phyloP scores from a whole-genome alignment of 2,329 filamentous ascomycete species.

The Gyromitra esculenta region DNA sequence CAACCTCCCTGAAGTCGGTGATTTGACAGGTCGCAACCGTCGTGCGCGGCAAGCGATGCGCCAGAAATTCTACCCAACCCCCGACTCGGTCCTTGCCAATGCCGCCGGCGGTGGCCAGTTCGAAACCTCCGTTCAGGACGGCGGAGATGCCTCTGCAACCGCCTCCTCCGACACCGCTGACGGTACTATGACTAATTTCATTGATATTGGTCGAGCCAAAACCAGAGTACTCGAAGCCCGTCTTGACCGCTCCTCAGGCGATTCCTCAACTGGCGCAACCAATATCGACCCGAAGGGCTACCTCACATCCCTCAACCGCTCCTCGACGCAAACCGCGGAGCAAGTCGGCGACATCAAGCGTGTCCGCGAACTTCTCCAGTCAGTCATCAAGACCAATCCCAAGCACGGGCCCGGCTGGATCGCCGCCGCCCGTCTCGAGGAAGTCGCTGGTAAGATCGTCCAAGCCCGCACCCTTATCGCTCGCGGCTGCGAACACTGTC shows the following conservation, averaged over 20 bases:
- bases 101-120: conserved; percentile 83
- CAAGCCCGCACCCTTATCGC: conserved; percentile 88
- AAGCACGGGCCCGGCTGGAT: conserved; percentile 96
- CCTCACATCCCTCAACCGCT: conserved; percentile 87
- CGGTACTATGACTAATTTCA: conserved; percentile 97
- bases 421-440: conserved; percentile 89
- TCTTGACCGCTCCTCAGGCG: conserved; percentile 82
- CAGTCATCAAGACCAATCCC: conserved; percentile 95
- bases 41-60: conserved; percentile 72
- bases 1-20: conserved; percentile 91
- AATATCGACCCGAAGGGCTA: conserved; percentile 96
- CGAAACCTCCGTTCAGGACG: conserved; percentile 86
- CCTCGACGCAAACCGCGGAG: conserved; percentile 73
- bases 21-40: conserved; percentile 81
- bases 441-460: conserved; percentile 89
- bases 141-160: conserved; percentile 67
- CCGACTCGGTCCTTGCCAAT: conserved; percentile 91
- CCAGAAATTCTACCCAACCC: conserved; percentile 92
- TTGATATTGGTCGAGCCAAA: conserved; percentile 93
- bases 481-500: conserved; percentile 87
- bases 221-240: conserved; percentile 96
- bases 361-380: conserved; percentile 90
- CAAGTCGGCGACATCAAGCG: conserved; percentile 94
- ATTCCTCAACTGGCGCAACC: conserved; percentile 78
- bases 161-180: conserved; percentile 68